Base-by-base conservation (phyloP, 2,329 filamentous ascomycete genomes). In the Colletotrichum gigasporum region DNA sequence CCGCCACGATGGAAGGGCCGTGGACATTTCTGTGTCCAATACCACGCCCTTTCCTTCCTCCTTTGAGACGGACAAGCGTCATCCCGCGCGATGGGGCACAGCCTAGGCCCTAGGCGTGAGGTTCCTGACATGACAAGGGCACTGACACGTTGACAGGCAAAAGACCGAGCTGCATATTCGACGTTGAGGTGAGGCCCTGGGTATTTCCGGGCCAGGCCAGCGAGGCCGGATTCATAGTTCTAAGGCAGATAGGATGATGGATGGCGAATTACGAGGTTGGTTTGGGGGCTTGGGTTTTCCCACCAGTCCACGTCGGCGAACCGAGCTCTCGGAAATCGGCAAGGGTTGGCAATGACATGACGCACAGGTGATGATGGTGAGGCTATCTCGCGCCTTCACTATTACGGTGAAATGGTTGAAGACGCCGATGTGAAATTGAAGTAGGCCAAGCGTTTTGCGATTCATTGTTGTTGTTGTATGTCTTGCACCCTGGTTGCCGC, bases 111-210 rank as follows among this genome's bases (percentile, higher is more conserved):
- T 16, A n/a, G 22, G 32, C 22, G 39, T 50, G 22, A 30, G 58
- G 51, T 62, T 28, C 42, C 51, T 50, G 42, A 32, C 16, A 22
- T 44, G 16, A 55, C 26, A 14, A 50, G 24, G 34, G 35, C 51
- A 30, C 16, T 32, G 51, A 44, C 26, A 24, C 47, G 37, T 11
- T 37, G 12, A 18, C 11, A 42, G 28, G 28, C 14, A 24, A 34
- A 63, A 59, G 22, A 58, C 60, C 60, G 60, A 63, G 60, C 28
- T 63, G 60, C 60, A 63, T 52, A 30, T 48, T 26, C 6, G 28
- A 42, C 11, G 16, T 55, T 26, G 39, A 45, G 39, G 20, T 51
- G 39, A 34, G 52, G 16, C 22, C 16, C 28, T 42, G 47, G 8
- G 18, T 37, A 50, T 62, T 62, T 62, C 58, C 58, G 51, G 41